A percentile compares a stretch with the other conserved stretches of the same genome.
These are phyloP conservation scores for Phytophthora cryptogea DNA, from an alignment of 352 stramenopile species.

Conservation along the genomic window DNA sequence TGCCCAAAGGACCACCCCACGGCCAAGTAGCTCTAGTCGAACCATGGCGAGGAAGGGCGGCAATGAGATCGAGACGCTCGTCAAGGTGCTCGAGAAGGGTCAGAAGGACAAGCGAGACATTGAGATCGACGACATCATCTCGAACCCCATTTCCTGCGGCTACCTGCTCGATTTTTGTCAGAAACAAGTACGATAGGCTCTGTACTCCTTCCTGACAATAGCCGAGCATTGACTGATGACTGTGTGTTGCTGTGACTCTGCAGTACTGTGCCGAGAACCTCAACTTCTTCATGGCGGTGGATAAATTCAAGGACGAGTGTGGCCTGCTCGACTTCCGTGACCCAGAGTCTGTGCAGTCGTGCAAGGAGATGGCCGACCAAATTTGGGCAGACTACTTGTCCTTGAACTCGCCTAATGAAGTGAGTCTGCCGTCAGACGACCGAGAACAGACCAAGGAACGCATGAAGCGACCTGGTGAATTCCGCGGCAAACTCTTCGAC, in stretches of 20 bases:
- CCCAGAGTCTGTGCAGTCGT: conserved; percentile 76
- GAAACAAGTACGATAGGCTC: conserved; percentile 64
- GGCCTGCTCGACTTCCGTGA: conserved; percentile 79
- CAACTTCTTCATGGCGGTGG: conserved; percentile 88
- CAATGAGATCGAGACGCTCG: conserved; percentile 72
- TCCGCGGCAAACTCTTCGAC: conserved; percentile 80
- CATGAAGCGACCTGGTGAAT: conserved; percentile 83
- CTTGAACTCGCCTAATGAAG: conserved; percentile 84
- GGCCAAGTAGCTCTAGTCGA: neutral
- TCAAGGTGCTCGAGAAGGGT: conserved; percentile 71
- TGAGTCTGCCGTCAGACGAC: conserved; percentile 80
- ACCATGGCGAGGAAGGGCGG: conserved; percentile 70
- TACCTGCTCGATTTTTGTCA: conserved; percentile 89
- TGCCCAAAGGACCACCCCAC: neutral
- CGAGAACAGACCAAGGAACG: conserved; percentile 79
- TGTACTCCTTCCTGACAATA: neutral
- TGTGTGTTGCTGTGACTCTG: neutral
- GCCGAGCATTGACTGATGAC: neutral
- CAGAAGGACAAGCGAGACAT: conserved; percentile 79
- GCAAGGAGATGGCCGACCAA: conserved; percentile 83
- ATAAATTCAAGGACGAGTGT: conserved; percentile 87
- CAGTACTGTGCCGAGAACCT: conserved; percentile 86
- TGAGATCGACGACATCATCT: conserved; percentile 85
- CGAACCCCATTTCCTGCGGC: conserved; percentile 83
- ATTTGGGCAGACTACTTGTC: conserved; percentile 87